Conservation (phyloP, 306 rosid genomes). For the Trifolium repens region DNA sequence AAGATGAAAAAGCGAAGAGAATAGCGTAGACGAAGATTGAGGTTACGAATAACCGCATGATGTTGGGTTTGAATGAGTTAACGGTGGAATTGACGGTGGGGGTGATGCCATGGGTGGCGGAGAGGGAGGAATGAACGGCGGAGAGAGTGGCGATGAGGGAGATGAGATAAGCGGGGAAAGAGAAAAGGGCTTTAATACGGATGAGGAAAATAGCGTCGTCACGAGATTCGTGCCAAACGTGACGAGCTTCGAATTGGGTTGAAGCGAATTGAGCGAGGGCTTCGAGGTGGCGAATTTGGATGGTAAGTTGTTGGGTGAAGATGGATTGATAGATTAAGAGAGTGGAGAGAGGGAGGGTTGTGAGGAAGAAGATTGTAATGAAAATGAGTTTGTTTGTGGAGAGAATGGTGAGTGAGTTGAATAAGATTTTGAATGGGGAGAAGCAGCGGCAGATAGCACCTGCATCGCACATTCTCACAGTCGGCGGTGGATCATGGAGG, state of each 20-base stretch:
- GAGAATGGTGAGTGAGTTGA: slow-evolving; percentile 52
- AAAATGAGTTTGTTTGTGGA: slow-evolving; percentile 51
- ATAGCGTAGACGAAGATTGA: slow-evolving; percentile 56
- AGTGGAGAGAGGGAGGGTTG: slow-evolving; percentile 66
- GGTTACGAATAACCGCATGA: slow-evolving; percentile 59
- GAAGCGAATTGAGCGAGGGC: slow-evolving; percentile 61
- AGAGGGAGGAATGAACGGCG: slow-evolving; percentile 55
- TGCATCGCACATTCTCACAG: slow-evolving; percentile 48
- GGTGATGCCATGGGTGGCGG: slow-evolving; percentile 35
- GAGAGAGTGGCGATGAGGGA: slow-evolving; percentile 69
- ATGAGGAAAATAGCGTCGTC: slow-evolving; percentile 63
- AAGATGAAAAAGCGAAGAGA: slow-evolving; percentile 48
- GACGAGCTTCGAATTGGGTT: slow-evolving; percentile 81
- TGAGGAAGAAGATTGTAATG: slow-evolving; percentile 54
- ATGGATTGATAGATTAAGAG: slow-evolving; percentile 58
- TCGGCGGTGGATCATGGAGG: slow-evolving; percentile 3
- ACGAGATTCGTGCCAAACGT: slow-evolving; percentile 73
- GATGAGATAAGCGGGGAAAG: slow-evolving; percentile 58
- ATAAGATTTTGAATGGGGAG: slow-evolving; percentile 44
- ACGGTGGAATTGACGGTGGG: slow-evolving; percentile 48
- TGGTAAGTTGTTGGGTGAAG: slow-evolving; percentile 49
- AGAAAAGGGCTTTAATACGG: slow-evolving; percentile 58
- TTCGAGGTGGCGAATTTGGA: slow-evolving; percentile 68
- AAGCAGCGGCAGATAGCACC: slow-evolving; percentile 1
- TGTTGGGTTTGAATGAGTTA: slow-evolving; percentile 36